These are phyloP conservation scores for Ceratocystiopsis brevicomis DNA, from an alignment of 2,329 filamentous ascomycete species.

Conservation along the genomic window DNA sequence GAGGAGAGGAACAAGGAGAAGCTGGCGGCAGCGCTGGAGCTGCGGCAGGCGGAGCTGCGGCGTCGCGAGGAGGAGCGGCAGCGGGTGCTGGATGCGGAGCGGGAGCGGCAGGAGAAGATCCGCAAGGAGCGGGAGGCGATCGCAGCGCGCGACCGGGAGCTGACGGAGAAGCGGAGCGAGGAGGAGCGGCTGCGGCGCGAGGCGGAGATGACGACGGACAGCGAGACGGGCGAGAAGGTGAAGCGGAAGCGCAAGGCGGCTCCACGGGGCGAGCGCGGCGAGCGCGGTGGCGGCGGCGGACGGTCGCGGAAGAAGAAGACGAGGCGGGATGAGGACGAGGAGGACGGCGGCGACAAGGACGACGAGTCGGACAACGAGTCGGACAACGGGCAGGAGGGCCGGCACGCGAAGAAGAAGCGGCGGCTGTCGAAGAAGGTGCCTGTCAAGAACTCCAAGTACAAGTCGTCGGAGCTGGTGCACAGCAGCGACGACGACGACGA, in stretches of 20 bases:
- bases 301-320: conserved; percentile 24
- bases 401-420: conserved; percentile 43
- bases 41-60: conserved; percentile 61
- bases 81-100: conserved; percentile 47
- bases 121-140: conserved; percentile 73
- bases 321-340: conserved; percentile 35
- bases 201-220: conserved; percentile 65
- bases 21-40: conserved; percentile 59
- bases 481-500: conserved; percentile 44
- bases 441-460: conserved; percentile 46
- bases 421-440: conserved; percentile 28
- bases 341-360: conserved; percentile 22
- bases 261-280: conserved; percentile 14
- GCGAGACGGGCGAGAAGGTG: conserved; percentile 62
- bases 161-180: conserved; percentile 51
- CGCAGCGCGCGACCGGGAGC: conserved; percentile 51
- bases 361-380: conserved; percentile 28
- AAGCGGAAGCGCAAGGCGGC: conserved; percentile 54
- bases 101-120: conserved; percentile 61
- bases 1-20: conserved; percentile 86
- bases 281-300: too few species aligned
- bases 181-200: conserved; percentile 50
- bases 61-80: conserved; percentile 60
- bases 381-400: conserved; percentile 24
- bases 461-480: conserved; percentile 68